A percentile compares a stretch with the other conserved stretches of the same genome.
phyloP scores from a whole-genome alignment of 2,329 filamentous ascomycete genomes.

The Coniosporium tulheliwenetii region DNA sequence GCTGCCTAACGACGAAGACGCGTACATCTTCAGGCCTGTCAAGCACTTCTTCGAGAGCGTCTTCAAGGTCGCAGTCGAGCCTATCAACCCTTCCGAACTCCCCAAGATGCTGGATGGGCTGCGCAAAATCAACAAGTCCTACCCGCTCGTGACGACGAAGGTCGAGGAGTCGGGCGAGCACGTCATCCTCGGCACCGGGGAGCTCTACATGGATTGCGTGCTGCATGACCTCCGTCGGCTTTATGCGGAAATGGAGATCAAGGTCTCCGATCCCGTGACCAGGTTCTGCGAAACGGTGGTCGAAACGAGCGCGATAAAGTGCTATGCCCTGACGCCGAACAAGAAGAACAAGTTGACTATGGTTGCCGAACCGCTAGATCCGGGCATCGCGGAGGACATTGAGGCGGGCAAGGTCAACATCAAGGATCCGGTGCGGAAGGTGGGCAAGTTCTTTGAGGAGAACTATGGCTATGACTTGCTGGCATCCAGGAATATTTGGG shows the following conservation, averaged over 20 bases:
- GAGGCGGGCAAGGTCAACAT: slow-evolving; percentile 83
- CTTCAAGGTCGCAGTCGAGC: slow-evolving; percentile 94
- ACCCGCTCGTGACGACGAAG: slow-evolving; percentile 88
- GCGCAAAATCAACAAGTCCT: slow-evolving; percentile 94
- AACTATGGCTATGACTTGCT: slow-evolving; percentile 95
- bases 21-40: slow-evolving; percentile 87
- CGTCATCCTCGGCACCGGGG: slow-evolving; percentile 84
- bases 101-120: slow-evolving; percentile 98
- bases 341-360: slow-evolving; percentile 99
- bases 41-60: slow-evolving; percentile 94
- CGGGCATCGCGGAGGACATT: slow-evolving; percentile 89
- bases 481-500: slow-evolving; percentile 91
- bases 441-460: slow-evolving; percentile 93
- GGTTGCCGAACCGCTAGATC: slow-evolving; percentile 89
- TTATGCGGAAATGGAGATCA: slow-evolving; percentile 99
- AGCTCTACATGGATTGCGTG: slow-evolving; percentile 99
- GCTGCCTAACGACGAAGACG: slow-evolving; percentile 75
- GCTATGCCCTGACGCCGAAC: slow-evolving; percentile 93
- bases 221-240: slow-evolving; percentile 81
- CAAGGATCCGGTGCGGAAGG: slow-evolving; percentile 80
- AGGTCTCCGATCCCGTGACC: slow-evolving; percentile 94
- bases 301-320: slow-evolving; percentile 93
- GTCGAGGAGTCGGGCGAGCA: slow-evolving; percentile 98
- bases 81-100: slow-evolving; percentile 92
- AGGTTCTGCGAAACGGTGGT: slow-evolving; percentile 96